Evolutionary conservation across 345 rosid genomes (phyloP), one percentile per base, ranked within the genome.

Genomic region (Euphorbia lathyris): DNA sequence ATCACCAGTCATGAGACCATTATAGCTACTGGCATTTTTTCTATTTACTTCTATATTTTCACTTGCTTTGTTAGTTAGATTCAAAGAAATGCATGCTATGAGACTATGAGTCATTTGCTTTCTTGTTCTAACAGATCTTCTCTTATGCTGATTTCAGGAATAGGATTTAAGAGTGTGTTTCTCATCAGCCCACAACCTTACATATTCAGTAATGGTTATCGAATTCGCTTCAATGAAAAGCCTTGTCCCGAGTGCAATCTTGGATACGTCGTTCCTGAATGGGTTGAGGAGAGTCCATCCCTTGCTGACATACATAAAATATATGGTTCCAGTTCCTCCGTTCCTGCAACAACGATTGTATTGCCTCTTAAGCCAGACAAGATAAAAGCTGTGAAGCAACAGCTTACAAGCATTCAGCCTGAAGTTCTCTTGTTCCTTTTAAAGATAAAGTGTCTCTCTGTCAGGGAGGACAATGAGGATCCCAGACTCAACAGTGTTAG

Each of bases 191-290:
- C 60, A 29, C 67, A 50, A 29, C 73, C 73, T n/a, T 23, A 32
- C 67, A 70, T 70, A n/a, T 70, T 60, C 48, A 70, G 73, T 34
- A 70, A 70, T 60, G 73, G 73, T 16, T 88, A 88, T 58, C 89
- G 83, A 3, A 88, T 90, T 14, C 75, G 85, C 9, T 90, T 90
- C 53, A 76, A 78, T 30, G 92, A 88, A 72, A 86, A 79, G 14
- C 92, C 97, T 63, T 87, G 89, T 73, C 81, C 85, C 0, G 73
- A 74, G 43, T 91, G 90, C 76, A 57, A 80, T 51, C 86, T 89
- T 12, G 94, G 95, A 3, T 91, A 86, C 73, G 82, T 89, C 9
- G 89, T 91, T 62, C 96, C 93, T 0, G 96, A 91, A 73, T 89
- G 97, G 91, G 85, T 91, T 45, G 96, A 83, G 5, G 89, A 84